Evolutionary conservation across 257 asterid genomes (phyloP).

Genomic region (Solanum pennellii): DNA sequence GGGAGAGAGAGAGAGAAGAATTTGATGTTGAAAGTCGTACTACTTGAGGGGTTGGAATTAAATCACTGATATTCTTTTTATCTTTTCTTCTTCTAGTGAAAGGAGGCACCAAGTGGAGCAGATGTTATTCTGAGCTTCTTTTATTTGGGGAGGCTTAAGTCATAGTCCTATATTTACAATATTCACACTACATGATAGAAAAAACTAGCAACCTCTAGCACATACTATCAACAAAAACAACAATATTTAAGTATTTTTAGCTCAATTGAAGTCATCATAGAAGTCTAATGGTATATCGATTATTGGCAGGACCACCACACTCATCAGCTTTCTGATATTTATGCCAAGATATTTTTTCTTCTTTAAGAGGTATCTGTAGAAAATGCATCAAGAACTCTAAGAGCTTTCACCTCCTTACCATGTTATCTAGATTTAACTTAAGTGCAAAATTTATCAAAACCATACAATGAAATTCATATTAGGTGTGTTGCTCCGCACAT

Average conservation of each 20-base stretch:
- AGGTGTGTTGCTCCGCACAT: not conserved
- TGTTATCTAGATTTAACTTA: not conserved
- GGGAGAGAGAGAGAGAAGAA: not conserved
- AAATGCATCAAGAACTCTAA: not conserved
- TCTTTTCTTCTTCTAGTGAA: not conserved
- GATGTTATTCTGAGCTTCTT: not conserved
- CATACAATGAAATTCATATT: not conserved
- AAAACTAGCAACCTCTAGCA: not conserved
- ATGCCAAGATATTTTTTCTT: not conserved
- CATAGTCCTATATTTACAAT: not conserved
- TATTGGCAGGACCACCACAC: not conserved
- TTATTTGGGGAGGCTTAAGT: not conserved
- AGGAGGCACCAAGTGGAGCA: not conserved
- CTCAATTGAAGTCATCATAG: not conserved
- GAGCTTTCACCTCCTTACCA: not conserved
- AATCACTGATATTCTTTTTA: not conserved
- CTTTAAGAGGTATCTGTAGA: not conserved
- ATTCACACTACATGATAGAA: not conserved
- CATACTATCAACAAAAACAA: not conserved
- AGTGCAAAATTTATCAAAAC: not conserved
- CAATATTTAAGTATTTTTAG: not conserved
- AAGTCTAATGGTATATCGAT: not conserved
- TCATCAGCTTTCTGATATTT: not conserved
- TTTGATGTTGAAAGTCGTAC: not conserved
- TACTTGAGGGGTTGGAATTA: not conserved